phyloP scores from a whole-genome alignment of 2,329 filamentous ascomycete species.

The Hypomyces perniciosus region DNA sequence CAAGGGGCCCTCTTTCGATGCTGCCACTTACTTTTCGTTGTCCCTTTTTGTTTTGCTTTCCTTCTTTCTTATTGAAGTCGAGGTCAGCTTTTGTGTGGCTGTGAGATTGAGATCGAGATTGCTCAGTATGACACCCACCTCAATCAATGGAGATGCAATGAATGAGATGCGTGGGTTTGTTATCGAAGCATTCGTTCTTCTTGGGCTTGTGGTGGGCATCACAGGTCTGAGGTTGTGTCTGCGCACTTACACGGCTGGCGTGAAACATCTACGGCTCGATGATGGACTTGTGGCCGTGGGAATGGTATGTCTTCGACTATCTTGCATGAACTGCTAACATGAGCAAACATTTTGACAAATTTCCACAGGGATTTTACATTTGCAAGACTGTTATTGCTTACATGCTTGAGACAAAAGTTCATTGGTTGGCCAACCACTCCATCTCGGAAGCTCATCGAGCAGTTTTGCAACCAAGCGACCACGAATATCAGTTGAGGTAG shows the following conservation, averaged over 20 bases:
- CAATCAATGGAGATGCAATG: background rate
- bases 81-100: background rate
- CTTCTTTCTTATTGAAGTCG: background rate
- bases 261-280: slow-evolving; percentile 3
- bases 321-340: background rate
- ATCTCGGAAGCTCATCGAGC: background rate
- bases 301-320: background rate
- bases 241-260: background rate
- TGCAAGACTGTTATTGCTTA: slow-evolving; percentile 7
- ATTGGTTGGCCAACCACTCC: slow-evolving; percentile 8
- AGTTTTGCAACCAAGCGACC: background rate
- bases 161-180: background rate
- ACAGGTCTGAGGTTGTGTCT: background rate
- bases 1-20: background rate
- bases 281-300: slow-evolving; percentile 2
- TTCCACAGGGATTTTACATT: background rate
- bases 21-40: background rate
- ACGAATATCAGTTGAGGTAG: background rate
- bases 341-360: background rate
- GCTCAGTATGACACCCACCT: too few relatives aligned
- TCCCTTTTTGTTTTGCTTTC: background rate
- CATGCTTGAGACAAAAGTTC: background rate
- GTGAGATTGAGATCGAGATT: background rate
- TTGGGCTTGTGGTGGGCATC: background rate
- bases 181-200: slow-evolving; percentile 1